phyloP scores from a whole-genome alignment of 192 early-diverging fungal species.

The Dispira parvispora region DNA sequence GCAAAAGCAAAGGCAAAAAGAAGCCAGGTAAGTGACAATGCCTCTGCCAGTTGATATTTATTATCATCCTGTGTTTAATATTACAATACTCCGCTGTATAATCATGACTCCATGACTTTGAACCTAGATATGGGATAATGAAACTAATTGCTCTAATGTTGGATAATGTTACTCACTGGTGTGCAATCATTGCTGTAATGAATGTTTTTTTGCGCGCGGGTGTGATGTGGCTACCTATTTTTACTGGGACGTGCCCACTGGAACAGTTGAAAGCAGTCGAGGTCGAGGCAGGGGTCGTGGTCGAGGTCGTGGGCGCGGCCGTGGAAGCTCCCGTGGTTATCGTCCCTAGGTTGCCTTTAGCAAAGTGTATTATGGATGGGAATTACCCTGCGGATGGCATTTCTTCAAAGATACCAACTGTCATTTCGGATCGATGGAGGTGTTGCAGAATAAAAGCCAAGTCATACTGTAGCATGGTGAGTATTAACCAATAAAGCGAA shows the following conservation, averaged over 20 bases:
- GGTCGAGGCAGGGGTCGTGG: conserved; percentile 60
- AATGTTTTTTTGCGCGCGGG: not conserved
- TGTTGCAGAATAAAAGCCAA: too few relatives aligned
- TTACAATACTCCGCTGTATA: conserved; percentile 3
- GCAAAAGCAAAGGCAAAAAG: conserved; percentile 83
- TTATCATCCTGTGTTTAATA: not conserved
- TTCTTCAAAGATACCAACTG: too few relatives aligned
- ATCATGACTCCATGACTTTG: not conserved
- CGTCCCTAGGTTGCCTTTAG: too few relatives aligned
- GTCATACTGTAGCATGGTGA: too few relatives aligned
- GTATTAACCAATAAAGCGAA: too few relatives aligned
- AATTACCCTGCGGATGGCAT: too few relatives aligned
- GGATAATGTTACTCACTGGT: conserved; percentile 9
- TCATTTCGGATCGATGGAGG: too few relatives aligned
- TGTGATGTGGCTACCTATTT: conserved; percentile 14
- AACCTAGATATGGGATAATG: not conserved
- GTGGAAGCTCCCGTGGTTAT: conserved; percentile 30
- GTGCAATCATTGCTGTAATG: not conserved
- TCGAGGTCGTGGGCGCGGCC: conserved; percentile 44
- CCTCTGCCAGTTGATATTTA: not conserved
- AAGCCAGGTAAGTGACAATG: conserved; percentile 30
- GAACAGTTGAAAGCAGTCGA: conserved; percentile 29
- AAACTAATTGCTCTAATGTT: not conserved
- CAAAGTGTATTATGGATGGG: too few relatives aligned
- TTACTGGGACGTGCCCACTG: conserved; percentile 15